A percentile compares a stretch with the other conserved stretches of the same genome.
These are phyloP conservation scores for Rhynchospora pubera DNA, from an alignment of 176 grass and related monocot genomes.

Conservation along the genomic window DNA sequence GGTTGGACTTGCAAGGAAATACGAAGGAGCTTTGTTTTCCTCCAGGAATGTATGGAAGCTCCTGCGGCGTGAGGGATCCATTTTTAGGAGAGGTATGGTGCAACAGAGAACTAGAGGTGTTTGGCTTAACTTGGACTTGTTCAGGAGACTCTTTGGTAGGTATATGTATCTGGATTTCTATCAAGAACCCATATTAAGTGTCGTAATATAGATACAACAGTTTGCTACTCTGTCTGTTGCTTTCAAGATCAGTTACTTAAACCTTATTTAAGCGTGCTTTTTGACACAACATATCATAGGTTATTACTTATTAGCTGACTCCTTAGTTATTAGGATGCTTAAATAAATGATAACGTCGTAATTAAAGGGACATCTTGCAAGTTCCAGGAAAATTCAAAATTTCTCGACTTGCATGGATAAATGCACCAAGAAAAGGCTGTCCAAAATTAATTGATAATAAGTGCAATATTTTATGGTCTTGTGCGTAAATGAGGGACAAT, in stretches of 20 bases:
- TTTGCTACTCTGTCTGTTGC: no score
- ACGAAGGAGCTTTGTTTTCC: slow-evolving; percentile 1
- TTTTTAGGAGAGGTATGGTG: not conserved
- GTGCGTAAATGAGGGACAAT: no score
- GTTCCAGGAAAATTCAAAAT: no score
- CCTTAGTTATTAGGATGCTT: not conserved
- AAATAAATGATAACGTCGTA: not conserved
- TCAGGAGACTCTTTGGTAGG: not conserved
- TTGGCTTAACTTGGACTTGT: not conserved
- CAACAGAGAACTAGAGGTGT: not conserved
- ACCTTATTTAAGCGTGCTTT: not conserved
- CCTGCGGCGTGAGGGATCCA: slow-evolving; percentile 18
- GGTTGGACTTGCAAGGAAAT: not conserved
- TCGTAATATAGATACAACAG: not conserved
- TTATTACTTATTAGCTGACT: no score
- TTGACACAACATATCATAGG: no score
- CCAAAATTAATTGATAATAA: no score
- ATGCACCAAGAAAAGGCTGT: no score
- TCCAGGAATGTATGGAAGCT: slow-evolving; percentile 15
- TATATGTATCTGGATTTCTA: not conserved
- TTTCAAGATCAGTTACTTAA: not conserved
- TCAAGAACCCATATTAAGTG: not conserved
- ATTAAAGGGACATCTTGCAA: no score
- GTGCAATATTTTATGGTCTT: no score
- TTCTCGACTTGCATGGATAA: no score